phyloP scores from a whole-genome alignment of 495 filamentous ascomycete species.

The Talaromyces stipitatus region DNA sequence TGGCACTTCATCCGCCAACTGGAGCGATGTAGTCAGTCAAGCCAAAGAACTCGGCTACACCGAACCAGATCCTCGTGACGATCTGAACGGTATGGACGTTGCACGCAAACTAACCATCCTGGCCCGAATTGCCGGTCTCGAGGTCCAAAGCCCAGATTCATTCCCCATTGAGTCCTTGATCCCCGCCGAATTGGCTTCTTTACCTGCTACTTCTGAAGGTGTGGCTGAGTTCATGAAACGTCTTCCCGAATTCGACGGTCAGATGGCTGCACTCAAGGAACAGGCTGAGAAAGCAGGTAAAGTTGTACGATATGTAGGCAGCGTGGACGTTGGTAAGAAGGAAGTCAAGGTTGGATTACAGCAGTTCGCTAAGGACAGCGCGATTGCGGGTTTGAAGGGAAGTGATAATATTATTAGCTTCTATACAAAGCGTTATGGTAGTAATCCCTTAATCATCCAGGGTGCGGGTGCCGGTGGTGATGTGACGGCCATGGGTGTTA shows the following conservation, averaged over 20 bases:
- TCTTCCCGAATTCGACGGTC: constrained; percentile 66
- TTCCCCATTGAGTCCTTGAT: constrained; percentile 93
- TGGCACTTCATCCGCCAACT: constrained; percentile 49
- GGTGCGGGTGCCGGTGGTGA: constrained; percentile 92
- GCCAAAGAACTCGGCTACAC: constrained; percentile 95
- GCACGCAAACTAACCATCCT: constrained; percentile 95
- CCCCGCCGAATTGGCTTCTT: constrained; percentile 70
- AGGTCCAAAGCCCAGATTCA: constrained; percentile 65
- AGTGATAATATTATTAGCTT: constrained; percentile 98
- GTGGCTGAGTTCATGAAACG: constrained; percentile 70
- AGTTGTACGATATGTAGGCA: constrained; percentile 93
- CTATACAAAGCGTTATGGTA: constrained; percentile 88
- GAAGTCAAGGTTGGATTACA: constrained; percentile 83
- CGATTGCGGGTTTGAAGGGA: constrained; percentile 88
- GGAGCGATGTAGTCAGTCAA: constrained; percentile 80
- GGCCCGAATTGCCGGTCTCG: constrained; percentile 71
- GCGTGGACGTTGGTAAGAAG: constrained; percentile 68
- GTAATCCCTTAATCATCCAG: constrained; percentile 85
- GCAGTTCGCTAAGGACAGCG: constrained; percentile 71
- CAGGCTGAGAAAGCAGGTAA: constrained; percentile 76
- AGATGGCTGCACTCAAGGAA: constrained; percentile 77
- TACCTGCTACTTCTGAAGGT: constrained; percentile 48
- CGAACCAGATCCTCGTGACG: constrained; percentile 92
- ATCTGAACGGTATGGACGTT: constrained; percentile 93
- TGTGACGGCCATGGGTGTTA: constrained; percentile 94